Conservation (phyloP, 2,329 filamentous ascomycete genomes). For the Hypoxylon sp. region DNA sequence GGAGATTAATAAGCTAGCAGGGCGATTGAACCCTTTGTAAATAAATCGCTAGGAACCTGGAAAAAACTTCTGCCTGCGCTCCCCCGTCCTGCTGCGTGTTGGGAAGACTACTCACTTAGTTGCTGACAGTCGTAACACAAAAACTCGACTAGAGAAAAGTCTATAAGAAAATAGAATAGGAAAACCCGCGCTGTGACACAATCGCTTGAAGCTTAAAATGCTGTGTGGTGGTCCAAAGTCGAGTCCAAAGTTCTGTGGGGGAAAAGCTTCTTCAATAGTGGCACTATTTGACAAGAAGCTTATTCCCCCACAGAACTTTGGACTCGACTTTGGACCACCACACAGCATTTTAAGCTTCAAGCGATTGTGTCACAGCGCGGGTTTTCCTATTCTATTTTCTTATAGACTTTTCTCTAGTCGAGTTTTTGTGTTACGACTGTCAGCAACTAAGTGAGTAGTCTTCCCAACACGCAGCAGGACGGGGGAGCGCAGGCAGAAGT, state of each 20-base stretch:
- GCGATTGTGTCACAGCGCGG: constrained; percentile 10
- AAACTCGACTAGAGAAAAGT: constrained; percentile 9
- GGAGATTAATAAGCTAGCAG: constrained; percentile 32
- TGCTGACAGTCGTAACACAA: constrained; percentile 14
- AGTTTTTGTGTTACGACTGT: constrained; percentile 18
- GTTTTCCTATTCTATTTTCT: constrained; percentile 6
- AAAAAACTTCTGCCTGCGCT: neutral
- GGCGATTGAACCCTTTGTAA: constrained; percentile 7
- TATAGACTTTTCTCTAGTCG: constrained; percentile 19
- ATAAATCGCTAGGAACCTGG: neutral
- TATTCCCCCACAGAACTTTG: constrained; percentile 31
- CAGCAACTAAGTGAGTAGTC: constrained; percentile 9
- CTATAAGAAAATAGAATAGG: constrained; percentile 18
- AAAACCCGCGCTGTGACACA: constrained; percentile 9
- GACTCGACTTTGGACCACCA: constrained; percentile 1
- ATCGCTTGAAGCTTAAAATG: constrained; percentile 19
- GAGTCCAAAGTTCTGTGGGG: constrained; percentile 28
- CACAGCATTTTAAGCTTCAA: constrained; percentile 16
- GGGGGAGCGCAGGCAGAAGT: neutral
- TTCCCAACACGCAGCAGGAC: neutral
- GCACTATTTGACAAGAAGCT: constrained; percentile 16
- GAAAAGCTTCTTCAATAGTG: constrained; percentile 22
- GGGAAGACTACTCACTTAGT: constrained; percentile 12
- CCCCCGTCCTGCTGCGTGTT: neutral
- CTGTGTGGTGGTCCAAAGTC: neutral